Evolutionary conservation across 805 yeast species (phyloP).

Genomic region (Grigorovia humatica): DNA sequence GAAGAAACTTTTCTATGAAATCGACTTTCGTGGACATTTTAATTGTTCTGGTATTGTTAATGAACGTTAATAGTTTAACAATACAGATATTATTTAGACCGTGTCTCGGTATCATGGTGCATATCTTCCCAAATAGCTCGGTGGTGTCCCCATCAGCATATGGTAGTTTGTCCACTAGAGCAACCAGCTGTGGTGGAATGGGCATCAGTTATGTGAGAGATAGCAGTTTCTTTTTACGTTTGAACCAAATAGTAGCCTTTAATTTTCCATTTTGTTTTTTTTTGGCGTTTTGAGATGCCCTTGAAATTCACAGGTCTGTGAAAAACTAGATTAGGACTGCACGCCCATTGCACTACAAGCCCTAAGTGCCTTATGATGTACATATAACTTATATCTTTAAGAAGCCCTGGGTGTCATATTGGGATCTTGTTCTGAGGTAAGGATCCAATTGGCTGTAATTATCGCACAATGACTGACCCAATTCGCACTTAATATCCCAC

Average conservation of each 20-base stretch:
- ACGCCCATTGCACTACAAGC: background rate
- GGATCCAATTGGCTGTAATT: conserved; percentile 71
- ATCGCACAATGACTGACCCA: conserved; percentile 43
- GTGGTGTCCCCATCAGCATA: background rate
- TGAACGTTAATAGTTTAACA: conserved; percentile 1
- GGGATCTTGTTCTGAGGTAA: conserved; percentile 66
- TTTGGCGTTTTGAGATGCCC: background rate
- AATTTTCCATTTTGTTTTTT: background rate
- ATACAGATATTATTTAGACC: conserved; percentile 2
- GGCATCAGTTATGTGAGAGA: background rate
- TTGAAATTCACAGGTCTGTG: too few relatives aligned
- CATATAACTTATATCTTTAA: conserved; percentile 16
- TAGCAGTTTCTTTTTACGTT: background rate
- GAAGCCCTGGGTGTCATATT: conserved; percentile 68
- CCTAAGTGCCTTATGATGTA: too few relatives aligned
- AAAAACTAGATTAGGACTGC: background rate
- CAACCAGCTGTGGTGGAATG: background rate
- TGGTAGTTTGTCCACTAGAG: background rate
- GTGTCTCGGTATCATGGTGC: background rate
- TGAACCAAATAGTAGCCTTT: too few relatives aligned
- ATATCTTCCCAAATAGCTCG: background rate
- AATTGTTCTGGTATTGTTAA: conserved; percentile 7
- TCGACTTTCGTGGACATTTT: conserved; percentile 12
- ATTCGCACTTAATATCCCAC: conserved; percentile 42
- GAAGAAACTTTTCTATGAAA: conserved; percentile 20